Evolutionary conservation across 805 yeast species (phyloP).

Genomic region (Dipodascopsis tothii): DNA sequence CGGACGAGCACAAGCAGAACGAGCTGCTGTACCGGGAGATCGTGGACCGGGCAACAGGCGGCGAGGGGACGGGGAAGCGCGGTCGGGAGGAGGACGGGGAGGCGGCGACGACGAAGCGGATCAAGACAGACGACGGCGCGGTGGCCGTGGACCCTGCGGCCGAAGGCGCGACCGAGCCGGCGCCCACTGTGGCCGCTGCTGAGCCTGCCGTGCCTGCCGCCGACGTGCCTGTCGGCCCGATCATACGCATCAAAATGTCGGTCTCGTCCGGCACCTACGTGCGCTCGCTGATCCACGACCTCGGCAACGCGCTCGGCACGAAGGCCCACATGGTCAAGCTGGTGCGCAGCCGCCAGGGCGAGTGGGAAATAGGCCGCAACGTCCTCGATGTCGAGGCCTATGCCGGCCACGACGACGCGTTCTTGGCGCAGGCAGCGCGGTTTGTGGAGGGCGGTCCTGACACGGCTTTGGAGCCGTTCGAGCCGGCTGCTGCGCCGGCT

Average conservation of each 20-base stretch:
- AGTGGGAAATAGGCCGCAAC: slow-evolving; percentile 67
- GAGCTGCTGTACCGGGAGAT: slow-evolving; percentile 18
- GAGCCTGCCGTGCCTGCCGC: slow-evolving; percentile 28
- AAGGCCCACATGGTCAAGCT: slow-evolving; percentile 84
- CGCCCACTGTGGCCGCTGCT: slow-evolving; percentile 28
- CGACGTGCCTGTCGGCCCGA: slow-evolving; percentile 45
- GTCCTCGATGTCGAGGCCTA: slow-evolving; percentile 65
- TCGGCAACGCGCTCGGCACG: slow-evolving; percentile 72
- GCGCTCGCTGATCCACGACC: slow-evolving; percentile 79
- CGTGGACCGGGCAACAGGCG: not conserved
- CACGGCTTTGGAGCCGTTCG: no score
- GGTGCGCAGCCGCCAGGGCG: slow-evolving; percentile 66
- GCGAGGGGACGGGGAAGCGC: not conserved
- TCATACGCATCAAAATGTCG: slow-evolving; percentile 62
- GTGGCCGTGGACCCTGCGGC: slow-evolving; percentile 29
- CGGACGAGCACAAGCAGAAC: slow-evolving; percentile 33
- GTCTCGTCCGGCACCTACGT: slow-evolving; percentile 96
- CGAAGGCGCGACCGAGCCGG: not conserved
- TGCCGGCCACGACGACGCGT: slow-evolving; percentile 17
- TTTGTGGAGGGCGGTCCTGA: no score
- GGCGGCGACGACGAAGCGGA: slow-evolving; percentile 40
- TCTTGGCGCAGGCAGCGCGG: not conserved
- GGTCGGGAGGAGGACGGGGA: not conserved
- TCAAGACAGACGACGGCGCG: slow-evolving; percentile 36
- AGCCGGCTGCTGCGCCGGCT: no score